Evolutionary conservation across 345 rosid genomes (phyloP).

Genomic region (Raphanus sativus): DNA sequence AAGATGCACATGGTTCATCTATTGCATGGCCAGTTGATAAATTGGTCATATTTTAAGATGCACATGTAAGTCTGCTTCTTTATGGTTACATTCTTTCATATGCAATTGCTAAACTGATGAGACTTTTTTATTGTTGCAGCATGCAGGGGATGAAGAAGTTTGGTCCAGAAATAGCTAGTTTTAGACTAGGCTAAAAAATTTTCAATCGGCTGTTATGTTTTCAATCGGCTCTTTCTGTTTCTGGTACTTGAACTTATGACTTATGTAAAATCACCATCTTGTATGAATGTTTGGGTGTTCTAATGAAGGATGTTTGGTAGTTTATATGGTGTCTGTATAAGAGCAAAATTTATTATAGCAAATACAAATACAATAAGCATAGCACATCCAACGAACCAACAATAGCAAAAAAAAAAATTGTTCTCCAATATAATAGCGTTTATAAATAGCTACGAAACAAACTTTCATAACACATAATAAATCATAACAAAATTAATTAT

Average conservation of each 20-base stretch:
- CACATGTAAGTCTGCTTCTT: neutral
- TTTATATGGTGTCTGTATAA: neutral
- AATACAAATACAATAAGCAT: neutral
- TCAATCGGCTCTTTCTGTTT: neutral
- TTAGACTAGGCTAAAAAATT: neutral
- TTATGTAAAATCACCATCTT: neutral
- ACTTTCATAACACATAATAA: neutral
- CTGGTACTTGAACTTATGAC: neutral
- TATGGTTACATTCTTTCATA: neutral
- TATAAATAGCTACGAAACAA: neutral
- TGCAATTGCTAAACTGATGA: neutral
- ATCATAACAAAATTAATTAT: neutral
- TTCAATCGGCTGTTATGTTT: neutral
- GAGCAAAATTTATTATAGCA: too few species aligned
- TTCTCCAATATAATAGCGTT: neutral
- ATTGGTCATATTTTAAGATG: too few species aligned
- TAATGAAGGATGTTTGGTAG: neutral
- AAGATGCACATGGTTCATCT: too few species aligned
- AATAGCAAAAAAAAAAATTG: neutral
- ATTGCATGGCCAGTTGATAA: too few species aligned
- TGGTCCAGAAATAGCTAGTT: neutral
- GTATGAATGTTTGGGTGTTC: neutral
- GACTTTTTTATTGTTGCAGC: neutral
- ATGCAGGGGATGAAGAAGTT: neutral
- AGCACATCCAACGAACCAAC: neutral